Percentiles rank a stretch among this genome's conserved stretches.
These are phyloP conservation scores for Persicaria maculosa DNA, from an alignment of 148 eudicot species.

Conservation along the genomic window DNA sequence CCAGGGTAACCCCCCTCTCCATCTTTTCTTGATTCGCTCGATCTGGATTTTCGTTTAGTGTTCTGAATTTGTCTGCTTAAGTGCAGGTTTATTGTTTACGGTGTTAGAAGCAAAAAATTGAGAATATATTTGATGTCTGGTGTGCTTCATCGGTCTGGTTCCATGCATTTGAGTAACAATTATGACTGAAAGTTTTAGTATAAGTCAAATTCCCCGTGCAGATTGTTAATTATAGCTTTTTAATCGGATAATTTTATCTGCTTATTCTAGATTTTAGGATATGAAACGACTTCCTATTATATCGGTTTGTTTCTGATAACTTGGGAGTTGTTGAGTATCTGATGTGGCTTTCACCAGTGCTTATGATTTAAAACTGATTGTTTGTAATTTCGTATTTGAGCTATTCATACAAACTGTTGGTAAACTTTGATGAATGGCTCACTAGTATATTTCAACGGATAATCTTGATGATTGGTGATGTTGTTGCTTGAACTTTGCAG, in stretches of 20 bases:
- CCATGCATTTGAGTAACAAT: not conserved
- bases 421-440: not conserved
- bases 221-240: not conserved
- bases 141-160: not conserved
- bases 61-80: not conserved
- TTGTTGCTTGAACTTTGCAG: constrained; percentile 31
- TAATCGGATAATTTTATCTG: not conserved
- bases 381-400: not conserved
- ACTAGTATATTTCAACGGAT: not conserved
- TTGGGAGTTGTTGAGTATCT: not conserved
- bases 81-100: not conserved
- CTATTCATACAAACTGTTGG: not conserved
- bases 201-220: not conserved
- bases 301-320: not conserved
- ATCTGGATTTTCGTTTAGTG: not conserved
- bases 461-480: not conserved
- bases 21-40: not conserved
- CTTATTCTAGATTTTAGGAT: not conserved
- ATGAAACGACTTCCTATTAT: not conserved
- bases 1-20: constrained; percentile 41
- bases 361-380: not conserved
- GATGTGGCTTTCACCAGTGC: not conserved
- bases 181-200: not conserved
- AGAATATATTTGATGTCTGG: not conserved
- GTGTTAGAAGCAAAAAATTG: not conserved